Evolutionary conservation across 2,329 filamentous ascomycete genomes (phyloP), one percentile per base, ranked within the genome.

Genomic region (Aureobasidium sp.): DNA sequence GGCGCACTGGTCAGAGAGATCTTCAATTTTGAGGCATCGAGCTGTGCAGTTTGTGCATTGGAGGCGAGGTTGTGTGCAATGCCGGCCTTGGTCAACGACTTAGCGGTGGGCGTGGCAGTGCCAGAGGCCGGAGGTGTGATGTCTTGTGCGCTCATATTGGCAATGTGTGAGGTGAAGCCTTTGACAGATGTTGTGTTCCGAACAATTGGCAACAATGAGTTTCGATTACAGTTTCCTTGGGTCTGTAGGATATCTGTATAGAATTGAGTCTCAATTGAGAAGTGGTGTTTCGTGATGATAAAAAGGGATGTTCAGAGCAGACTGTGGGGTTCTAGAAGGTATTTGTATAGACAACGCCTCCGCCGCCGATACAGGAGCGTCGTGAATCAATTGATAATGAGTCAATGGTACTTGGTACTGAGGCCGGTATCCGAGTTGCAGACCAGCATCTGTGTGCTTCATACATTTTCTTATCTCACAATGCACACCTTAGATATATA

Each of bases 1-100:
- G 77, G 77, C 5, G 69, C 60, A 3, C 68, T 70, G 63, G 74
- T 79, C 69, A 74, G 72, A 60, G 73, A 76, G 62, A 71, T 72
- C 62, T 69, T 71, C 59, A 78, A 72, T 42, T 70, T 72, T 44
- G 77, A 79, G 52, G 77, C 77, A 62, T 79, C 75, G 45, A 80
- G 71, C 13, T 59, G 60, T 15, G 71, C 64, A 37, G 65, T 62
- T 61, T 73, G 68, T 68, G 72, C 70, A 65, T 75, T 72, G 64
- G 73, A 72, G 13, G 70, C 71, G 54, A 66, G 68, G 48, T 66
- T 63, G 63, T 73, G 70, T 67, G 71, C 70, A 66, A 75, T 72
- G 64, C 73, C 73, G 21, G 72, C 72, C 60, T 70, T 65, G 42
- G 71, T 74, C 54, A 75, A 69, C 54, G 67, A 66, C 9, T 72